Evolutionary conservation across 306 rosid species (phyloP).

Genomic region (Dicorynia guianensis): DNA sequence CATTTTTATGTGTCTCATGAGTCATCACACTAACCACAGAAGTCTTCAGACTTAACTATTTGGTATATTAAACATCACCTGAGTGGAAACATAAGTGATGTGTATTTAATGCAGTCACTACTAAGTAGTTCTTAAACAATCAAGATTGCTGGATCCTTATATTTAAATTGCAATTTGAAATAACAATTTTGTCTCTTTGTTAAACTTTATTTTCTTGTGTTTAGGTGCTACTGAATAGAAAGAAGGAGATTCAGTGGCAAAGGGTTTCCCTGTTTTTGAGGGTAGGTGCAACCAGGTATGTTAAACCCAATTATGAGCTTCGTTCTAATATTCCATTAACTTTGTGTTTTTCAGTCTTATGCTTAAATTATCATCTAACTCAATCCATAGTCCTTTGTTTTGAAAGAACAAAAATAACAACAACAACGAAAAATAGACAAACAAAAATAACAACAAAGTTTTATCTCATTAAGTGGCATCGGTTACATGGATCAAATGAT

Average conservation of each 20-base stretch:
- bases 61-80: conserved; percentile 19
- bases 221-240: conserved; percentile 86
- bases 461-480: too few relatives aligned
- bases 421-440: too few relatives aligned
- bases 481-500: too few relatives aligned
- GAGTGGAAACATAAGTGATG: background rate
- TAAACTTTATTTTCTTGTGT: conserved; percentile 28
- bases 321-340: too few relatives aligned
- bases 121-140: conserved; percentile 8
- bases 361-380: too few relatives aligned
- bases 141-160: conserved; percentile 24
- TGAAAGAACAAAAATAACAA: too few relatives aligned
- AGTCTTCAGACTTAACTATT: conserved; percentile 10
- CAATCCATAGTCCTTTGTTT: too few relatives aligned
- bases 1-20: conserved; percentile 22
- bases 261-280: conserved; percentile 82
- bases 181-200: background rate
- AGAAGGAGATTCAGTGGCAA: conserved; percentile 88
- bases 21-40: background rate
- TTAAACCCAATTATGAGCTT: background rate
- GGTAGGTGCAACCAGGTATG: conserved; percentile 87
- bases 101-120: conserved; percentile 2
- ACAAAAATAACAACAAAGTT: too few relatives aligned
- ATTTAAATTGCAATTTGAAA: conserved; percentile 23
- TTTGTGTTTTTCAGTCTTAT: too few relatives aligned